Conservation (phyloP, 345 rosid genomes). For the Stellera chamaejasme region DNA sequence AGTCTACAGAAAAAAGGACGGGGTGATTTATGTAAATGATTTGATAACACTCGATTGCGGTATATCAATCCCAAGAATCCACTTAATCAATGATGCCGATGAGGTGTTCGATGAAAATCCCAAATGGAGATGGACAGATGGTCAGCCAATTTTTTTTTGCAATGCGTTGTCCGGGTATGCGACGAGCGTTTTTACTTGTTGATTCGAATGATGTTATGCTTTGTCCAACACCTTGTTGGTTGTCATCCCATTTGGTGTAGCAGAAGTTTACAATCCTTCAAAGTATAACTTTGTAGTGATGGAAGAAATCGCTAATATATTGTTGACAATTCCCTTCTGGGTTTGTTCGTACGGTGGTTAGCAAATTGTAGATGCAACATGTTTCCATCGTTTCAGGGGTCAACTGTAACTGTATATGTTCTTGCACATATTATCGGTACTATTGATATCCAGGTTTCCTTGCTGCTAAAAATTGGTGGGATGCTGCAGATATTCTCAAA, state of each 20-base stretch:
- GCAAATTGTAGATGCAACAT: slow-evolving; percentile 78
- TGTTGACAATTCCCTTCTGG: no score
- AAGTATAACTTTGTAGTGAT: no score
- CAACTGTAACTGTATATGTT: slow-evolving; percentile 54
- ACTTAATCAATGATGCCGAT: slow-evolving; percentile 36
- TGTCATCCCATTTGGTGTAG: no score
- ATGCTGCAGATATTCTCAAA: no score
- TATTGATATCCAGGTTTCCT: background rate
- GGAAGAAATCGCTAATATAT: no score
- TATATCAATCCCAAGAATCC: slow-evolving; percentile 5
- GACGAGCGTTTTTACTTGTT: slow-evolving; percentile 22
- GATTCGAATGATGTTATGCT: slow-evolving; percentile 39
- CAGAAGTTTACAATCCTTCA: no score
- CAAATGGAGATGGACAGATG: slow-evolving; percentile 13
- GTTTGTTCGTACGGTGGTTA: slow-evolving; percentile 57
- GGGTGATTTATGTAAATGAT: no score
- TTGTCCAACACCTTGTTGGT: background rate
- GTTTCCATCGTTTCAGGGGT: slow-evolving; percentile 72
- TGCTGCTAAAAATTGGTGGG: no score
- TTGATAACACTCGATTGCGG: no score
- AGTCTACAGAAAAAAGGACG: no score
- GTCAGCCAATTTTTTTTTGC: slow-evolving; percentile 39
- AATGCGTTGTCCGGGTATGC: slow-evolving; percentile 76
- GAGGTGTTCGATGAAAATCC: slow-evolving; percentile 64
- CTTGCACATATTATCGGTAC: slow-evolving; percentile 60